Conservation (phyloP, 441 rosid species). For the Croton laevigatus region DNA sequence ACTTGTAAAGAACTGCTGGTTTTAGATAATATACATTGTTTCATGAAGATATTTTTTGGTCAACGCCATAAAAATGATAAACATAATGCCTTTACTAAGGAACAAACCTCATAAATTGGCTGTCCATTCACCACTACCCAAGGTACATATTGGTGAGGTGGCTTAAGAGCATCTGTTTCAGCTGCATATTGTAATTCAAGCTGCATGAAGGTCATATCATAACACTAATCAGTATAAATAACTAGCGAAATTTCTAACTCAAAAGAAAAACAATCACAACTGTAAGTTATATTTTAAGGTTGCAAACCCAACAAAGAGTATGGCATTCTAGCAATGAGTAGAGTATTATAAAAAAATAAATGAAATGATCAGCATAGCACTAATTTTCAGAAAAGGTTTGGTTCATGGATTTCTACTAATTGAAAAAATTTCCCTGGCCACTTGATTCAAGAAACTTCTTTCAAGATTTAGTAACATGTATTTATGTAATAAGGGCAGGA, state of each 20-base stretch:
- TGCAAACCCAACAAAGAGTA: not conserved
- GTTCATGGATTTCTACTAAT: not conserved
- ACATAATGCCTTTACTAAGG: not conserved
- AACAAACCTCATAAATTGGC: conserved; percentile 85
- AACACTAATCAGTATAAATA: not conserved
- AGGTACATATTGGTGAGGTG: conserved; percentile 85
- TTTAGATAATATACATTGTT: not conserved
- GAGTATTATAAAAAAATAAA: not conserved
- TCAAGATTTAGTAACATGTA: not conserved
- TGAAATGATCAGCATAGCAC: not conserved
- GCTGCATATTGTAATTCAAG: conserved; percentile 75
- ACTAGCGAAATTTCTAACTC: not conserved
- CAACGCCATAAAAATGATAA: not conserved
- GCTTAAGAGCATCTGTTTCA: conserved; percentile 74
- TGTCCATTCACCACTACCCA: conserved; percentile 93
- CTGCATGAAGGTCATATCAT: conserved; percentile 39
- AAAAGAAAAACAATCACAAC: not conserved
- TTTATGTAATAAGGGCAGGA: not conserved
- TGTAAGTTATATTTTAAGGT: not conserved
- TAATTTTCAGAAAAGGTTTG: not conserved
- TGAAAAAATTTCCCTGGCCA: not conserved
- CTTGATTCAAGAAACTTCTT: not conserved
- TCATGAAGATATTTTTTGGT: not conserved
- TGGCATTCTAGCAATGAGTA: not conserved
- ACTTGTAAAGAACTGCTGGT: no score